phyloP scores from a whole-genome alignment of 805 yeast genomes.

The Jamesozyma rosinii region DNA sequence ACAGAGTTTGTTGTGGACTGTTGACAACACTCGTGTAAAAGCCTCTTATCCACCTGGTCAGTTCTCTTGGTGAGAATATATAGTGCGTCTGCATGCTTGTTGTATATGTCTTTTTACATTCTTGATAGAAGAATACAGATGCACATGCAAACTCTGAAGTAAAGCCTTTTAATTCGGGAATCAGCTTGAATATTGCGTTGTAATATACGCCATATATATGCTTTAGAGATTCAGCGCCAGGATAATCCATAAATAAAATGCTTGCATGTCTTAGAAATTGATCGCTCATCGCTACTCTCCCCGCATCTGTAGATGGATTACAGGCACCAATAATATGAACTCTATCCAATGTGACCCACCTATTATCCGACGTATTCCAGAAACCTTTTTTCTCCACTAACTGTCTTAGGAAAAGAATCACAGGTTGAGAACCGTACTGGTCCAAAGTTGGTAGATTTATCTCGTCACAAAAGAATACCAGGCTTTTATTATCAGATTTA shows the following conservation, averaged over 20 bases:
- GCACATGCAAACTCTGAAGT: constrained; percentile 45
- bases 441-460: constrained; percentile 73
- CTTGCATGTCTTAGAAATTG: constrained; percentile 62
- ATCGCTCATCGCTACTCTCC: constrained; percentile 48
- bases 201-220: constrained; percentile 61
- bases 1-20: constrained; percentile 31
- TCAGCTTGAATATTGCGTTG: constrained; percentile 45
- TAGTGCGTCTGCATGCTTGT: constrained; percentile 45
- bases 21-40: constrained; percentile 42
- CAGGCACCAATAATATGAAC: constrained; percentile 93
- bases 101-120: constrained; percentile 36
- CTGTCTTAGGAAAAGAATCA: constrained; percentile 64
- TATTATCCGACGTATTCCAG: constrained; percentile 50
- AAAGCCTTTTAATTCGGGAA: constrained; percentile 53
- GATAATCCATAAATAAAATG: constrained; percentile 70
- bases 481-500: constrained; percentile 50
- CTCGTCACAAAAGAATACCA: constrained; percentile 86
- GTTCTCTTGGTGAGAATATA: constrained; percentile 79
- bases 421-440: constrained; percentile 61
- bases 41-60: constrained; percentile 84
- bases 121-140: constrained; percentile 54
- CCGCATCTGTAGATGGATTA: constrained; percentile 77
- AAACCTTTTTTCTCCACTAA: constrained; percentile 67
- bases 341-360: constrained; percentile 57
- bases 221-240: constrained; percentile 48